Evolutionary conservation across 345 rosid genomes (phyloP).

Genomic region (Pistacia vera): DNA sequence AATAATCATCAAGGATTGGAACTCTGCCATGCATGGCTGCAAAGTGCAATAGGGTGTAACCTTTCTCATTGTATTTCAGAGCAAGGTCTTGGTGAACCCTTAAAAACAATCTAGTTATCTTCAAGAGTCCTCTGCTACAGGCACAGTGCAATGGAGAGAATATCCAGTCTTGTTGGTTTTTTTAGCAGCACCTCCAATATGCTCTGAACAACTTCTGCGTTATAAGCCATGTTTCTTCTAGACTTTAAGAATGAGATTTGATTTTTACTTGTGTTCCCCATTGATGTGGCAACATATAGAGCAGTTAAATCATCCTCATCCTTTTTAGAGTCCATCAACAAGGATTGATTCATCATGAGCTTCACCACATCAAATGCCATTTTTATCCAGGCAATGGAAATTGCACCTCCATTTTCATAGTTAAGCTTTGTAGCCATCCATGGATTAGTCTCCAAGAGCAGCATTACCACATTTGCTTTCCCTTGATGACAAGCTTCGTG

Average conservation of each 20-base stretch:
- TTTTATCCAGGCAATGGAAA: constrained; percentile 14
- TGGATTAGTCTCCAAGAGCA: constrained; percentile 19
- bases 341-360: constrained; percentile 11
- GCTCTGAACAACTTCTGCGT: constrained; percentile 21
- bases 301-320: not conserved
- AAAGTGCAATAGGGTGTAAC: constrained; percentile 28
- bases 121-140: constrained; percentile 12
- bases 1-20: constrained; percentile 12
- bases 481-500: constrained; percentile 23
- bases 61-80: constrained; percentile 8
- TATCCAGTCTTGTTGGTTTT: constrained; percentile 2
- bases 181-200: constrained; percentile 4
- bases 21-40: constrained; percentile 23
- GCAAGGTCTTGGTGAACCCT: constrained; percentile 15
- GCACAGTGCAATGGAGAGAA: constrained; percentile 25
- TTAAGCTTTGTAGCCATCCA: constrained; percentile 15
- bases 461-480: not conserved
- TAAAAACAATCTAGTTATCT: constrained; percentile 20
- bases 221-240: not conserved
- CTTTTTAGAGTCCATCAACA: constrained; percentile 17
- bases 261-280: constrained; percentile 6
- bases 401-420: not conserved
- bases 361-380: constrained; percentile 12
- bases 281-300: not conserved
- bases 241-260: no score